These are phyloP conservation scores for Exobasidium rhododendri DNA, from an alignment of 1,284 basidiomycete species.

Conservation along the genomic window DNA sequence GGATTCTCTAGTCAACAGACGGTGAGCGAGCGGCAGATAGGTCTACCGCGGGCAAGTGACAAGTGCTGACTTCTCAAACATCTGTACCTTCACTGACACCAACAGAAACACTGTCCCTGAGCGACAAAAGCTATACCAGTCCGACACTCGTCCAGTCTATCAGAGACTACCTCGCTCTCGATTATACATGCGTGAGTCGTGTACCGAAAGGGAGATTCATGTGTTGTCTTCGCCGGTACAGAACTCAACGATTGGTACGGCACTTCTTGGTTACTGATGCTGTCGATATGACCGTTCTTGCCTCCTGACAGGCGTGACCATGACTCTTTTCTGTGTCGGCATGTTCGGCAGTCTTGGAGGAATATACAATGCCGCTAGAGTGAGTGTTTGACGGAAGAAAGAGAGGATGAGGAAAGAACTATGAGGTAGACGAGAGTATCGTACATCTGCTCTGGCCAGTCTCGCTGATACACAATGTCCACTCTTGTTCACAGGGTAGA, in stretches of 20 bases:
- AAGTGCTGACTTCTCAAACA: too few species aligned
- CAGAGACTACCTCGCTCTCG: conserved; percentile 23
- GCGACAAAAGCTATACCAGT: conserved; percentile 21
- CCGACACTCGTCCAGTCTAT: conserved; percentile 21
- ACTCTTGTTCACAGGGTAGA: too few species aligned
- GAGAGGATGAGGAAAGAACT: too few species aligned
- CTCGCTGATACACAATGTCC: too few species aligned
- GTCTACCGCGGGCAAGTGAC: too few species aligned
- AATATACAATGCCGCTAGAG: conserved; percentile 17
- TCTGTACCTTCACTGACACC: too few species aligned
- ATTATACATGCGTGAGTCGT: conserved; percentile 20
- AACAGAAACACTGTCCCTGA: conserved; percentile 21
- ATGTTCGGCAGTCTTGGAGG: conserved; percentile 19
- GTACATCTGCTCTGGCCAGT: too few species aligned
- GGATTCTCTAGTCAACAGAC: conserved; percentile 10
- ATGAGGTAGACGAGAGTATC: too few species aligned
- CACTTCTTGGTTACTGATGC: not conserved
- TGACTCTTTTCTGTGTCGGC: conserved; percentile 18
- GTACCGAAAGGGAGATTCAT: not conserved
- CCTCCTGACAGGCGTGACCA: conserved; percentile 14
- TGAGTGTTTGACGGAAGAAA: conserved; percentile 14
- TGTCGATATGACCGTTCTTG: conserved; percentile 1
- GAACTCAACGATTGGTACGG: not conserved
- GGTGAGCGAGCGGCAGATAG: not conserved
- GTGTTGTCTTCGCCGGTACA: not conserved